These are phyloP conservation scores for Alternaria ventricosa DNA, from an alignment of 2,329 filamentous ascomycete species.

Conservation along the genomic window DNA sequence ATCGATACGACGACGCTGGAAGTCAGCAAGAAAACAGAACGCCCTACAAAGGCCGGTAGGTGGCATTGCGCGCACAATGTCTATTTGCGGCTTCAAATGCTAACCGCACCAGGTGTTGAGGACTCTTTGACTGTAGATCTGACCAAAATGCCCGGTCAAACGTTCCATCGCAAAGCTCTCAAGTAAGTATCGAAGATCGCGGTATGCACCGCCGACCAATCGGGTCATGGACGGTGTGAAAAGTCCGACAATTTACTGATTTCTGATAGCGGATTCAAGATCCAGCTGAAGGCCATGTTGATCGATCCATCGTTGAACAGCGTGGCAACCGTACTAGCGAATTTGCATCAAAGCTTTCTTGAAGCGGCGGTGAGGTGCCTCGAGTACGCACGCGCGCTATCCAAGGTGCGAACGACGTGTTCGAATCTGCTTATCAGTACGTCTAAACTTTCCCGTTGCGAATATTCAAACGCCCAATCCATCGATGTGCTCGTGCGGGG, in stretches of 20 bases:
- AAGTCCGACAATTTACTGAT: slow-evolving; percentile 20
- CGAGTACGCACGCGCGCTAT: slow-evolving; percentile 66
- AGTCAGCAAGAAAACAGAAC: slow-evolving; percentile 71
- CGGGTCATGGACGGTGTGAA: neutral
- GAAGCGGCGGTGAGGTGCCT: slow-evolving; percentile 80
- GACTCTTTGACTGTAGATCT: slow-evolving; percentile 82
- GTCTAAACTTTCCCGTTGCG: slow-evolving; percentile 32
- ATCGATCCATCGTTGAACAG: slow-evolving; percentile 82
- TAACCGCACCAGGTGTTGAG: slow-evolving; percentile 58
- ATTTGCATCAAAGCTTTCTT: slow-evolving; percentile 74
- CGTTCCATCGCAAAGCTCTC: slow-evolving; percentile 80
- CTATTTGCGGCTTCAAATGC: neutral
- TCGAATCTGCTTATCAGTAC: slow-evolving; percentile 65
- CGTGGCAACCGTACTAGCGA: slow-evolving; percentile 70
- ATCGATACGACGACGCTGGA: slow-evolving; percentile 79
- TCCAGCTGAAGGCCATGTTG: slow-evolving; percentile 84
- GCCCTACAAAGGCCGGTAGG: slow-evolving; percentile 58
- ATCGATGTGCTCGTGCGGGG: slow-evolving; percentile 17
- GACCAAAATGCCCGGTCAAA: slow-evolving; percentile 73
- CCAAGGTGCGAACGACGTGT: slow-evolving; percentile 62
- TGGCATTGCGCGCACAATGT: neutral
- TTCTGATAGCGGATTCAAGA: slow-evolving; percentile 69
- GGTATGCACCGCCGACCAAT: slow-evolving; percentile 9
- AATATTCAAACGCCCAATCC: slow-evolving; percentile 4
- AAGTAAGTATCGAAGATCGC: slow-evolving; percentile 56